Evolutionary conservation across 192 early-diverging fungal genomes (phyloP).

Genomic region (Gamsiella multidivaricata): DNA sequence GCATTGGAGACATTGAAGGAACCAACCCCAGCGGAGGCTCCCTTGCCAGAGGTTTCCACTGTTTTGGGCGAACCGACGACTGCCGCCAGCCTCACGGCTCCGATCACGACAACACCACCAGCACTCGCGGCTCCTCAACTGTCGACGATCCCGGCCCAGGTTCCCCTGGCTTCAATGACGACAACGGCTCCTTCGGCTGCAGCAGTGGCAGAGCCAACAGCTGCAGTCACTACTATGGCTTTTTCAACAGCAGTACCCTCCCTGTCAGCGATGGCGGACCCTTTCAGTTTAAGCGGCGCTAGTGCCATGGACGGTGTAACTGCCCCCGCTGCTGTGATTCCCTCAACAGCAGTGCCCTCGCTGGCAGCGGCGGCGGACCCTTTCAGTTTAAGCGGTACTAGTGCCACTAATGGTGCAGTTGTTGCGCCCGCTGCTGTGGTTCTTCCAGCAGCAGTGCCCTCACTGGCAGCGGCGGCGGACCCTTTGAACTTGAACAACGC

Average conservation of each 20-base stretch:
- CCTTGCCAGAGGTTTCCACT: constrained; percentile 1
- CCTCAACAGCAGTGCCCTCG: too few relatives aligned
- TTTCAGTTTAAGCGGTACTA: not conserved
- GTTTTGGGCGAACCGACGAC: not conserved
- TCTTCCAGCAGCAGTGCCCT: too few relatives aligned
- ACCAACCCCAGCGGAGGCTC: not conserved
- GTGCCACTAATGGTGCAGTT: not conserved
- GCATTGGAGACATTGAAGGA: constrained; percentile 17
- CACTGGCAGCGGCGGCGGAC: not conserved
- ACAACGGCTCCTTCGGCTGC: not conserved
- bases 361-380: not conserved
- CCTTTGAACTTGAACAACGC: not conserved
- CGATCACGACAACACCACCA: not conserved
- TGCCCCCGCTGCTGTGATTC: not conserved
- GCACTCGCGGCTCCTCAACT: constrained; percentile 8
- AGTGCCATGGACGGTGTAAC: not conserved
- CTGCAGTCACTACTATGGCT: not conserved
- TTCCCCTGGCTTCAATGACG: not conserved
- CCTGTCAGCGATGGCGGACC: not conserved
- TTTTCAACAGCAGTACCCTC: too few relatives aligned
- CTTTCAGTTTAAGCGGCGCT: not conserved
- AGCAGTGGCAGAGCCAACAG: not conserved
- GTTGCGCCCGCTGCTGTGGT: not conserved
- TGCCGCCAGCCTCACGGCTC: not conserved
- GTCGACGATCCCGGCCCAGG: constrained; percentile 14